phyloP scores from a whole-genome alignment of 2,329 filamentous ascomycete genomes.

The Tetracladium maxilliforme region DNA sequence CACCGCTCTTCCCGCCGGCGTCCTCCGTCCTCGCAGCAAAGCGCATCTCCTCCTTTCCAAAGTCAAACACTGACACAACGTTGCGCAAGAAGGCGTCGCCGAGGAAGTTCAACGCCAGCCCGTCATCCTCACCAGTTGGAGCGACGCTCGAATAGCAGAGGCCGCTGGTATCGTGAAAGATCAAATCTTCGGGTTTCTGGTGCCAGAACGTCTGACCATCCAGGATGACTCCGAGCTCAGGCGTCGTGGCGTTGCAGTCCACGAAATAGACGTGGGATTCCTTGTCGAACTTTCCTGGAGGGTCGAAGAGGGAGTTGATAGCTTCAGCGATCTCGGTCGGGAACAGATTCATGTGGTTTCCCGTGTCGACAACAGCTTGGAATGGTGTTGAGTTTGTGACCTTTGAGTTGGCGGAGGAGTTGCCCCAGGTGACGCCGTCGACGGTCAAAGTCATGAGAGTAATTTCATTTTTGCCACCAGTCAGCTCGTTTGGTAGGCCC shows the following conservation, averaged over 20 bases:
- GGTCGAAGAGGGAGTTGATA: conserved; percentile 24
- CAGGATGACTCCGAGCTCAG: conserved; percentile 23
- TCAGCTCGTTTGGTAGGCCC: conserved; percentile 6
- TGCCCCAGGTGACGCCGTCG: not conserved
- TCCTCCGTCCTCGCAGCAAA: conserved; percentile 24
- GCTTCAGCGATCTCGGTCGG: conserved; percentile 17
- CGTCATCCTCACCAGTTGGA: conserved; percentile 16
- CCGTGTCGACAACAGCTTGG: conserved; percentile 27
- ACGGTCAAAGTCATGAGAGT: conserved; percentile 8
- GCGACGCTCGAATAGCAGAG: conserved; percentile 9
- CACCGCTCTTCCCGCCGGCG: too few species aligned
- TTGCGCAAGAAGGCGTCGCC: conserved; percentile 32
- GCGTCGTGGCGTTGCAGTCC: conserved; percentile 22
- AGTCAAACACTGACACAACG: conserved; percentile 32
- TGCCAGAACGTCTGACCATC: conserved; percentile 16
- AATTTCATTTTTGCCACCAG: conserved; percentile 4
- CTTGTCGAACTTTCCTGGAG: conserved; percentile 19
- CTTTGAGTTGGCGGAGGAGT: too few species aligned
- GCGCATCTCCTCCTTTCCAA: conserved; percentile 27
- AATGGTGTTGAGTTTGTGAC: too few species aligned
- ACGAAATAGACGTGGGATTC: conserved; percentile 19
- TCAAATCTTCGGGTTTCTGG: conserved; percentile 14
- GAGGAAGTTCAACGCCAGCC: conserved; percentile 17
- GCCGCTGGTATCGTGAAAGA: conserved; percentile 4
- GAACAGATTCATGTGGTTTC: conserved; percentile 23